Evolutionary conservation across 2,329 filamentous ascomycete species (phyloP).

Genomic region (Sporothrix luriei): DNA sequence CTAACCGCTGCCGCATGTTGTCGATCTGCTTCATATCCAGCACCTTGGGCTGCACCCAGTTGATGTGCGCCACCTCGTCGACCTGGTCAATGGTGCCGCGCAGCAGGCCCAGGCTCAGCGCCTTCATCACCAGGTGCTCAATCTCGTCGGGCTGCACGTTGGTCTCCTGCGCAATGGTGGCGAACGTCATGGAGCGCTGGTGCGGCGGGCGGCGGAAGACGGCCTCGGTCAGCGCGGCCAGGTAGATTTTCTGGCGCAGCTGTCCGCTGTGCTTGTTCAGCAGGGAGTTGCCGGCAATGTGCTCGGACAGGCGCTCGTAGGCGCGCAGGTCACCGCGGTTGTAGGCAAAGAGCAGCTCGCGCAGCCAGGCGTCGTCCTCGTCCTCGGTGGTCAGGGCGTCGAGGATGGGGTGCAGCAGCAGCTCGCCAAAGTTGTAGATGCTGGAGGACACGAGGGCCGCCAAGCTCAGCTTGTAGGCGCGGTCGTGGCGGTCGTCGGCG

Average conservation of each 20-base stretch:
- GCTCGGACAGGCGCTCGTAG: slow-evolving; percentile 79
- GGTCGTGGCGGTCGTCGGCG: slow-evolving; percentile 72
- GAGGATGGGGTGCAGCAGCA: slow-evolving; percentile 95
- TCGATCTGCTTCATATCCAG: slow-evolving; percentile 94
- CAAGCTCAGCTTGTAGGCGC: slow-evolving; percentile 90
- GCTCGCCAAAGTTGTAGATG: slow-evolving; percentile 99
- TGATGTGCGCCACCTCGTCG: slow-evolving; percentile 88
- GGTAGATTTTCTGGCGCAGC: slow-evolving; percentile 95
- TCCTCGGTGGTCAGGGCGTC: slow-evolving; percentile 63
- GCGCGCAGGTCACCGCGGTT: slow-evolving; percentile 90
- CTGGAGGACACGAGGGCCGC: slow-evolving; percentile 89
- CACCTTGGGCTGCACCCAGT: slow-evolving; percentile 99
- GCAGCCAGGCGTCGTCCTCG: slow-evolving; percentile 70
- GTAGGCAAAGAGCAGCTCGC: slow-evolving; percentile 95
- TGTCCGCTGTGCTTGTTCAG: slow-evolving; percentile 79
- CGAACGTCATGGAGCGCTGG: slow-evolving; percentile 91
- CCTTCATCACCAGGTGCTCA: slow-evolving; percentile 98
- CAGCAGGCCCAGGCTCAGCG: slow-evolving; percentile 87
- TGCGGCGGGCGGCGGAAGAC: slow-evolving; percentile 96
- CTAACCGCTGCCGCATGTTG: slow-evolving; percentile 82
- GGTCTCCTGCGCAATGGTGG: slow-evolving; percentile 84
- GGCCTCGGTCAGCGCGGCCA: slow-evolving; percentile 92
- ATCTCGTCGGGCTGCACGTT: slow-evolving; percentile 91
- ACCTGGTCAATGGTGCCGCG: slow-evolving; percentile 96
- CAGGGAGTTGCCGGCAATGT: slow-evolving; percentile 77